Base-by-base conservation (phyloP, 2,329 filamentous ascomycete species). In the Monosporascus sp. region DNA sequence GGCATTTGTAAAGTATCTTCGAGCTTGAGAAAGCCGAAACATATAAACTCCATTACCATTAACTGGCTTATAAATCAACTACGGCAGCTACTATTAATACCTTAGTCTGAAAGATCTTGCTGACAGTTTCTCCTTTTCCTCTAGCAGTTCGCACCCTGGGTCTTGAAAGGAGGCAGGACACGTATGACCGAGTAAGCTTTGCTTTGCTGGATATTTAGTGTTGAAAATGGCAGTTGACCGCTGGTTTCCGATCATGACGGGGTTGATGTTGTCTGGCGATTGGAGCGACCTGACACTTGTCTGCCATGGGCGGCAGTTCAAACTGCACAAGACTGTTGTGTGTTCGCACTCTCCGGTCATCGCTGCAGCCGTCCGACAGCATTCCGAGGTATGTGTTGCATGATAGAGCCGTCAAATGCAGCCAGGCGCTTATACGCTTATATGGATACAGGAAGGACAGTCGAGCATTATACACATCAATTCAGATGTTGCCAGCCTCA, bases 321-420 rank as follows among this genome's bases (percentile, higher is more conserved):
- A 56, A 8, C 63, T 66, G 5, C 64, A 68, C 44, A 62, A 62
- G 49, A 34, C 48, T 6, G 56, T 65, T 17, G 49, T 67, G 5
- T 66, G 61, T 50, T 8, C 54, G 1, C 52, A 62, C 26, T 66
- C 64, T 7, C 36, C 57, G 0, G 58, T 65, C 22, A 51, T 66
- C 9, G 49, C 50, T 8, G 52, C 57, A 17, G 59, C 58, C 17
- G 50, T 61, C 41, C 56, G 59, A 49, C 53, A 56, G 53, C 56
- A 34, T 50, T 69, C 57, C 63, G 59, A 58, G 65, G 66, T 58
- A 66, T 46, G 27, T 65, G 31, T 3, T 19, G 4, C 26, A 16
- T 27, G 17, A 34, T 1, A n/a, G 7, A 48, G 3, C 19, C 5
- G 38, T 7, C 2, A 40, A 40, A n/a, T 24, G 24, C 24, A 24